phyloP scores from a whole-genome alignment of 1,139 yeast genomes.

The Kluyveromyces sp. region DNA sequence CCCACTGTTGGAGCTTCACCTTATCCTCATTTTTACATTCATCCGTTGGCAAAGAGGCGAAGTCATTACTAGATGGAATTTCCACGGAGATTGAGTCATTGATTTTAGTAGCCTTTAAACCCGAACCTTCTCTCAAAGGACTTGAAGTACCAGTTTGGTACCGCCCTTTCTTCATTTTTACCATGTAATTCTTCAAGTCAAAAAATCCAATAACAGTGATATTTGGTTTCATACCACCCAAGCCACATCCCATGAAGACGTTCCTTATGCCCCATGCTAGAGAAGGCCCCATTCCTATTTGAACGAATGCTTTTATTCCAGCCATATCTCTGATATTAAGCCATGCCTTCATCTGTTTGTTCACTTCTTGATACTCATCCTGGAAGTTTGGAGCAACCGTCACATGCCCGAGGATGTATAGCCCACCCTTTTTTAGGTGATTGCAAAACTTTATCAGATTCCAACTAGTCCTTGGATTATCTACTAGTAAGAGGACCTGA shows the following conservation, averaged over 20 bases:
- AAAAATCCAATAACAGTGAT: slow-evolving; percentile 86
- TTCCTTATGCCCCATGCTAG: slow-evolving; percentile 96
- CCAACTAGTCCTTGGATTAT: slow-evolving; percentile 89
- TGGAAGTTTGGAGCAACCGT: slow-evolving; percentile 52
- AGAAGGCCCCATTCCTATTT: slow-evolving; percentile 79
- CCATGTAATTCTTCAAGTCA: slow-evolving; percentile 35
- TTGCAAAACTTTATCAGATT: slow-evolving; percentile 89
- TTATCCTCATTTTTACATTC: slow-evolving; percentile 63
- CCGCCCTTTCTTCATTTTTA: slow-evolving; percentile 2
- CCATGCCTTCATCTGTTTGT: slow-evolving; percentile 77
- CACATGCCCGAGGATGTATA: slow-evolving; percentile 88
- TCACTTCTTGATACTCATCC: slow-evolving; percentile 57
- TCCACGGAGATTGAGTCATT: slow-evolving; percentile 13
- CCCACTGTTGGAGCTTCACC: slow-evolving; percentile 77
- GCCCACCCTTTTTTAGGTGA: slow-evolving; percentile 88
- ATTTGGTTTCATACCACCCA: slow-evolving; percentile 97
- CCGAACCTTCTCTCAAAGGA: background rate
- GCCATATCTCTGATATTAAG: slow-evolving; percentile 67
- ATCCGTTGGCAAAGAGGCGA: slow-evolving; percentile 66
- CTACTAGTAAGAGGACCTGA: slow-evolving; percentile 78
- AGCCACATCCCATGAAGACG: slow-evolving; percentile 83
- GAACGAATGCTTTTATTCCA: slow-evolving; percentile 85
- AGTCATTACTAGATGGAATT: slow-evolving; percentile 16
- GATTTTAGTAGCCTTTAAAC: slow-evolving; percentile 6
- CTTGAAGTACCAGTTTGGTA: background rate